These are phyloP conservation scores for Lophiotrema nucula DNA, from an alignment of 495 filamentous ascomycete species.

Conservation along the genomic window DNA sequence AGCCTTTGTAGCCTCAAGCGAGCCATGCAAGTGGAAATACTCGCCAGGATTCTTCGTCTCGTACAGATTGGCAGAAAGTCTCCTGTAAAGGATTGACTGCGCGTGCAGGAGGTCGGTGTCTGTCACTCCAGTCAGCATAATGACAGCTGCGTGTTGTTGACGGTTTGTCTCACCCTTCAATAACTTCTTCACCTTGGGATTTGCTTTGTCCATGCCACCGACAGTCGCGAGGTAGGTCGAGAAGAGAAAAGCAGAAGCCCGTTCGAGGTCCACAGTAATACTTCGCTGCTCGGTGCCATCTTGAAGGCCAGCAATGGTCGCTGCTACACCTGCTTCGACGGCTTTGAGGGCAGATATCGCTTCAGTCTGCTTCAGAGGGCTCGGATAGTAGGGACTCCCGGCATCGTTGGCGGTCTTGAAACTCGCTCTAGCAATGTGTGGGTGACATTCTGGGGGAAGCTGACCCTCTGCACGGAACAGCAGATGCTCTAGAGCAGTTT, in stretches of 20 bases:
- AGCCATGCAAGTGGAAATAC: conserved; percentile 79
- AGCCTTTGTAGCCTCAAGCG: conserved; percentile 66
- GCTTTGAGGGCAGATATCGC: conserved; percentile 66
- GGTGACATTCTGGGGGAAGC: conserved; percentile 34
- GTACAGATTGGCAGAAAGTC: conserved; percentile 74
- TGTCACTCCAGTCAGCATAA: too few relatives aligned
- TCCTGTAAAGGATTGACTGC: conserved; percentile 70
- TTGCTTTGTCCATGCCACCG: conserved; percentile 64
- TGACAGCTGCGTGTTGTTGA: neutral
- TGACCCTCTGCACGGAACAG: conserved; percentile 28
- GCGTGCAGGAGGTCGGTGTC: conserved; percentile 70
- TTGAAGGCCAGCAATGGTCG: conserved; percentile 60
- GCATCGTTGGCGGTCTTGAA: conserved; percentile 32
- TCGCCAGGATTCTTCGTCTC: conserved; percentile 61
- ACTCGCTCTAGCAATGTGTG: conserved; percentile 35
- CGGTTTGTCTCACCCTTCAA: conserved; percentile 66
- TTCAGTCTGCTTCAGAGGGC: conserved; percentile 70
- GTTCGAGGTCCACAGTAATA: conserved; percentile 62
- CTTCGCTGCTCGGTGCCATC: conserved; percentile 45
- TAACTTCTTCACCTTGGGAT: conserved; percentile 58
- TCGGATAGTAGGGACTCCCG: conserved; percentile 51
- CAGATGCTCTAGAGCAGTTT: conserved; percentile 15
- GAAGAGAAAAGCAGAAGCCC: conserved; percentile 65
- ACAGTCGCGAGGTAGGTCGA: conserved; percentile 71
- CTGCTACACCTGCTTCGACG: conserved; percentile 65